phyloP scores from a whole-genome alignment of 441 rosid species.

The Eutrema salsugineum region DNA sequence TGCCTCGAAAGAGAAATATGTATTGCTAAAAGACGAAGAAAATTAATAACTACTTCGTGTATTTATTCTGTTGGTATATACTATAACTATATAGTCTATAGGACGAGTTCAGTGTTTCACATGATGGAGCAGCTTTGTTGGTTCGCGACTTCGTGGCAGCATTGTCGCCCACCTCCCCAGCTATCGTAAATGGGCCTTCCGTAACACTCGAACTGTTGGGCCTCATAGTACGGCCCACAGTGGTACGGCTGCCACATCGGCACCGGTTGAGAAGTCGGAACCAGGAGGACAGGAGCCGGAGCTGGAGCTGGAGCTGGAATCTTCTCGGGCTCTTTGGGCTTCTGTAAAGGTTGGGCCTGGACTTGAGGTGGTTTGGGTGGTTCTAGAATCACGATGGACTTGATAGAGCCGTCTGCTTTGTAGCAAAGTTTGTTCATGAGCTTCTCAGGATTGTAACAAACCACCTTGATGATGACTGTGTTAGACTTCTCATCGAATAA shows the following conservation, averaged over 20 bases:
- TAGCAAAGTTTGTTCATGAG: slow-evolving; percentile 50
- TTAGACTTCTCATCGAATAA: slow-evolving; percentile 59
- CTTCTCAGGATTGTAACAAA: slow-evolving; percentile 65
- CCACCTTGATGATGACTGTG: slow-evolving; percentile 52
- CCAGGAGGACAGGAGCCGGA: background rate
- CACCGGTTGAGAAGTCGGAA: background rate
- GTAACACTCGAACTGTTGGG: slow-evolving; percentile 23
- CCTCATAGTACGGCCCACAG: slow-evolving; percentile 31
- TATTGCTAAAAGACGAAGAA: background rate
- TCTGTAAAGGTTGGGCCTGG: background rate
- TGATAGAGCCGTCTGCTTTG: slow-evolving; percentile 49
- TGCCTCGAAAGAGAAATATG: background rate
- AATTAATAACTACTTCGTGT: background rate
- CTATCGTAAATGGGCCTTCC: slow-evolving; percentile 51
- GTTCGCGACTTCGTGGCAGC: slow-evolving; percentile 27
- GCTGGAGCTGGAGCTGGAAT: background rate
- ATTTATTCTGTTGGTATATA: background rate
- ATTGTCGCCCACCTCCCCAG: slow-evolving; percentile 42
- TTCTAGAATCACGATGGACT: slow-evolving; percentile 47
- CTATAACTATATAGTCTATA: background rate
- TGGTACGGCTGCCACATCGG: background rate
- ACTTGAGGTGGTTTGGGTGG: slow-evolving; percentile 20
- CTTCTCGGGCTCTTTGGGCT: slow-evolving; percentile 4
- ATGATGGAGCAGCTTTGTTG: slow-evolving; percentile 43
- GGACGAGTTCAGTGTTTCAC: slow-evolving; percentile 25